Base-by-base conservation (phyloP, 225 moss, liverwort and hornwort species). In the Climacium dendroides region DNA sequence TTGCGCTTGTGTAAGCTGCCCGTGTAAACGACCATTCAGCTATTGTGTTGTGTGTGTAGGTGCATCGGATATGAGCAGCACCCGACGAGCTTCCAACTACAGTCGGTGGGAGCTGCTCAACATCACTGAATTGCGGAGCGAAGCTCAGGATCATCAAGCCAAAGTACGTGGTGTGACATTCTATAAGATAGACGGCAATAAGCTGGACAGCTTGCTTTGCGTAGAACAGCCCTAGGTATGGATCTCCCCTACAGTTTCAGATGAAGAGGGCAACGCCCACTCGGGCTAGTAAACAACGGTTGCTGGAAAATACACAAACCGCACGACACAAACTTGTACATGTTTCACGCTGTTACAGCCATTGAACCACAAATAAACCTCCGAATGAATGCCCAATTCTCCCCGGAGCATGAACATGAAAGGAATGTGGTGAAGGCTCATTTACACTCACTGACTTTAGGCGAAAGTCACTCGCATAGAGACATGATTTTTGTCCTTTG, bases 161-260 rank as follows among this genome's bases (percentile, higher is more conserved):
- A 80, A 85, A 52, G 86, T 90, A 53, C 80, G 88, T 9, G 93
- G 89, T 25, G 90, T 92, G 85, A 85, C 92, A 32, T 91, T 94
- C 82, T 94, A 94, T 18, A 94, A 94, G 82, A 79, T 90, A 7
- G 93, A 94, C 32, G 93, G 92, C 22, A 93, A 92, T 64, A 94
- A 91, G 85, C 76, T 94, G 45, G 92, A 94, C 26, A 91, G 48
- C 87, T 86, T 94, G 75, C 34, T 94, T 64, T 94, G 92, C 80
- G 54, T 93, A 30, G 91, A 81, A 73, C 89, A 80, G 83, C 59
- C 74, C 30, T 84, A 69, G 86, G 61, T n/a, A 14, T 69, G 45
- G 17, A 80, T 76, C 30, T n/a, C 5, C 5, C 20, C 22, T n/a
- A 19, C 14, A 54, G 23, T 62, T 78, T 43, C 8, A 78, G 43